Evolutionary conservation across 192 early-diverging fungal genomes (phyloP).

Genomic region (Linnemannia exigua): DNA sequence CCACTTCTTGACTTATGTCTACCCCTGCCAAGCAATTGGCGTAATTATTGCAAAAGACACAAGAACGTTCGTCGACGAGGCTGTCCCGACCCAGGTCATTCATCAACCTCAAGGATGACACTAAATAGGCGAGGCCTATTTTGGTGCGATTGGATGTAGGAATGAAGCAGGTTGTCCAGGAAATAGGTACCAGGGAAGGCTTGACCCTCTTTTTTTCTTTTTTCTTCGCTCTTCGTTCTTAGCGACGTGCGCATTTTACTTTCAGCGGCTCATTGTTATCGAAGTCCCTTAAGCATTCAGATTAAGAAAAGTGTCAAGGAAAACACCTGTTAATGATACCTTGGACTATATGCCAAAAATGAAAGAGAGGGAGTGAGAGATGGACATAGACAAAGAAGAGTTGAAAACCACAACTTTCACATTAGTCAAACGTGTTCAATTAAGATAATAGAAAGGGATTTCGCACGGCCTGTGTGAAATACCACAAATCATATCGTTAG

Average conservation of each 20-base stretch:
- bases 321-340: not conserved
- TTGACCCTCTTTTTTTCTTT: not conserved
- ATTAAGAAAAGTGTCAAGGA: not conserved
- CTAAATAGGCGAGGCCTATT: no score
- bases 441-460: not conserved
- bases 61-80: no score
- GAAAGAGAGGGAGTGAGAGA: not conserved
- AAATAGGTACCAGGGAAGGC: not conserved
- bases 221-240: not conserved
- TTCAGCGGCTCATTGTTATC: no score
- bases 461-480: slow-evolving; percentile 1
- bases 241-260: not conserved
- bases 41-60: not conserved
- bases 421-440: not conserved
- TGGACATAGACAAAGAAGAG: not conserved
- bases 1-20: not conserved
- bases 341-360: not conserved
- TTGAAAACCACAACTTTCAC: not conserved
- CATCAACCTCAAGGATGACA: no score
- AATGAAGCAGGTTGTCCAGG: not conserved
- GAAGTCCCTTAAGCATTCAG: not conserved
- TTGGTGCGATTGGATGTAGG: not conserved
- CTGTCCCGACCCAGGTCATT: no score
- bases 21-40: not conserved
- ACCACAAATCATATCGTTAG: not conserved